Conservation (phyloP, 345 rosid species). For the Acer campestre region DNA sequence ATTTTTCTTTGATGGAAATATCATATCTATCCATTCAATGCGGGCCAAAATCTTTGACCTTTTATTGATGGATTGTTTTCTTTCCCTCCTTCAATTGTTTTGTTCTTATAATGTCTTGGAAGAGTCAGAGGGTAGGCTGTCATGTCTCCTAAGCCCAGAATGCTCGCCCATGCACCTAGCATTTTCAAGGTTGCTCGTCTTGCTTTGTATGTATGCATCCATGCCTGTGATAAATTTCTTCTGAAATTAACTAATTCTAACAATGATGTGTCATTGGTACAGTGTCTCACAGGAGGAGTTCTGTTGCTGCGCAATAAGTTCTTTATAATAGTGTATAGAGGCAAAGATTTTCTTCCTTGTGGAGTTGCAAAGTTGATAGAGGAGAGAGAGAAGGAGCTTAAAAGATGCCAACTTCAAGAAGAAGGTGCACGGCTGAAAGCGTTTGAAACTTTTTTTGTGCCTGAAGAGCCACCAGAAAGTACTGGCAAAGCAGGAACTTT, state of each 20-base stretch:
- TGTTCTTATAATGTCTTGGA: too few species aligned
- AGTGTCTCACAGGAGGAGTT: slow-evolving; percentile 83
- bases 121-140: not conserved
- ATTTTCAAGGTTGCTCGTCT: not conserved
- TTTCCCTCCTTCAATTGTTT: not conserved
- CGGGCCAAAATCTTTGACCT: not conserved
- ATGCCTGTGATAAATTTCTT: slow-evolving; percentile 4
- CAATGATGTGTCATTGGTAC: slow-evolving; percentile 24
- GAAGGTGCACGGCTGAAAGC: slow-evolving; percentile 62
- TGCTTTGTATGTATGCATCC: not conserved
- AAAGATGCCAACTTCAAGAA: slow-evolving; percentile 57
- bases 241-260: not conserved
- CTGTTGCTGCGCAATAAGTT: slow-evolving; percentile 73
- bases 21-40: not conserved
- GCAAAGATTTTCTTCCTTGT: slow-evolving; percentile 75
- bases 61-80: not conserved
- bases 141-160: not conserved
- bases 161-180: not conserved
- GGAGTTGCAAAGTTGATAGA: slow-evolving; percentile 52
- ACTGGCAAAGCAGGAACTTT: slow-evolving; percentile 63
- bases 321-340: slow-evolving; percentile 74
- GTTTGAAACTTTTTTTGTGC: slow-evolving; percentile 37
- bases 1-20: not conserved
- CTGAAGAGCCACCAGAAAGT: slow-evolving; percentile 36
- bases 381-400: slow-evolving; percentile 67